Conservation (phyloP, 352 stramenopile species). For the Phytopythium vexans region DNA sequence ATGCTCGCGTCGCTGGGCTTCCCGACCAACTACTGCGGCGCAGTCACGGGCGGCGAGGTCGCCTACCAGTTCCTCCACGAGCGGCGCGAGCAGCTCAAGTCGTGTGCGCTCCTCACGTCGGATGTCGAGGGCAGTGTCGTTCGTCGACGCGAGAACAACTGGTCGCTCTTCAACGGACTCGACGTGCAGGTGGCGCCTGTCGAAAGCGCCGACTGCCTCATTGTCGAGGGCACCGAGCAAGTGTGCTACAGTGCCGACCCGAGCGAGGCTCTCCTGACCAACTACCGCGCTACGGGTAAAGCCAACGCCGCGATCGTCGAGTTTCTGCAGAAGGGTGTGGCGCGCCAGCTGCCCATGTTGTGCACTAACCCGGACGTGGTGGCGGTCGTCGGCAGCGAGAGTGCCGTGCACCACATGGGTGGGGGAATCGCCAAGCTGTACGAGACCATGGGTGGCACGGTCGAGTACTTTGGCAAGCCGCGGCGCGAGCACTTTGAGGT, state of each 20-base stretch:
- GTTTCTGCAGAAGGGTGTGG: slow-evolving; percentile 49
- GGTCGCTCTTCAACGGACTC: slow-evolving; percentile 52
- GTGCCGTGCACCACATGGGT: slow-evolving; percentile 55
- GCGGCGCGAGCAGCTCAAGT: slow-evolving; percentile 16
- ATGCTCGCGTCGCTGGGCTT: slow-evolving; percentile 75
- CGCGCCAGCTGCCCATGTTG: slow-evolving; percentile 66
- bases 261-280: slow-evolving; percentile 27
- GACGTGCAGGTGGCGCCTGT: slow-evolving; percentile 37
- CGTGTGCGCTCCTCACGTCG: slow-evolving; percentile 41
- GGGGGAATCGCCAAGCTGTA: slow-evolving; percentile 85
- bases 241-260: slow-evolving; percentile 42
- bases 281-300: slow-evolving; percentile 42
- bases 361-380: slow-evolving; percentile 89
- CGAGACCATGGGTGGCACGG: slow-evolving; percentile 62
- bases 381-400: slow-evolving; percentile 54
- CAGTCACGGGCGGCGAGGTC: slow-evolving; percentile 54
- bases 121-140: slow-evolving; percentile 26
- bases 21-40: slow-evolving; percentile 40
- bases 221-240: slow-evolving; percentile 55
- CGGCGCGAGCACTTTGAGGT: slow-evolving; percentile 74
- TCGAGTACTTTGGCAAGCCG: slow-evolving; percentile 86
- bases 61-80: slow-evolving; percentile 38
- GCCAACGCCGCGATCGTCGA: slow-evolving; percentile 29
- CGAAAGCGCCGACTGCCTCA: slow-evolving; percentile 41
- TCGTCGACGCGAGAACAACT: slow-evolving; percentile 23